These are phyloP conservation scores for Setaria viridis DNA, from an alignment of 202 grass and related monocot species.

Conservation along the genomic window DNA sequence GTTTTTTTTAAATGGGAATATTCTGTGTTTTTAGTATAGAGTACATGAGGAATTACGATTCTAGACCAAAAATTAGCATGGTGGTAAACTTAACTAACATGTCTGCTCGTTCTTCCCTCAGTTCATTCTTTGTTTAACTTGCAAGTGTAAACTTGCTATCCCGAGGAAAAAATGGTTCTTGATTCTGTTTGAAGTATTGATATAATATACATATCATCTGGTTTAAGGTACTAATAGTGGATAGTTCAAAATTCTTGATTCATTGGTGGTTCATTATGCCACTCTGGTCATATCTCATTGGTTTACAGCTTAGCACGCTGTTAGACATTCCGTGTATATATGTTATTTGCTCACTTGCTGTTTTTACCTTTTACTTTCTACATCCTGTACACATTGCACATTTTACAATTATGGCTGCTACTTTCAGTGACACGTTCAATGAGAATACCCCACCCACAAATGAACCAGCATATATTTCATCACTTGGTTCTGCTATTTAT, in stretches of 20 bases:
- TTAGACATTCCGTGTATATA: slow-evolving; percentile 35
- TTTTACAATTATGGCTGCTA: slow-evolving; percentile 45
- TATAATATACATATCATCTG: neutral
- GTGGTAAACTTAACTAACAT: neutral
- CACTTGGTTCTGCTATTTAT: slow-evolving; percentile 91
- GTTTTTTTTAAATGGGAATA: neutral
- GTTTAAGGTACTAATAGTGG: neutral
- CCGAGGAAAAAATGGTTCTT: neutral
- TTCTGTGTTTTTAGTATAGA: neutral
- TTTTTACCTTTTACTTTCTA: slow-evolving; percentile 24
- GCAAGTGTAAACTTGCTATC: neutral
- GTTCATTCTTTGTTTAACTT: neutral
- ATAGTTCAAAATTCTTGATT: neutral
- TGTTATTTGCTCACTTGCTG: slow-evolving; percentile 12
- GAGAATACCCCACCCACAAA: slow-evolving; percentile 95
- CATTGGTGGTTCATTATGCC: neutral
- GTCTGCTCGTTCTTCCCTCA: neutral
- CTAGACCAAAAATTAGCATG: neutral
- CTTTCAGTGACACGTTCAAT: slow-evolving; percentile 98
- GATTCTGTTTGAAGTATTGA: neutral
- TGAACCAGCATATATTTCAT: slow-evolving; percentile 87
- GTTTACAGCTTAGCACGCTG: neutral
- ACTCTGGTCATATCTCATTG: slow-evolving; percentile 10
- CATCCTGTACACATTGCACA: slow-evolving; percentile 29
- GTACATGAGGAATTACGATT: neutral